Evolutionary conservation across 805 yeast species (phyloP), one percentile per base, ranked within the genome.

Genomic region (Pichia thaimueangensis): DNA sequence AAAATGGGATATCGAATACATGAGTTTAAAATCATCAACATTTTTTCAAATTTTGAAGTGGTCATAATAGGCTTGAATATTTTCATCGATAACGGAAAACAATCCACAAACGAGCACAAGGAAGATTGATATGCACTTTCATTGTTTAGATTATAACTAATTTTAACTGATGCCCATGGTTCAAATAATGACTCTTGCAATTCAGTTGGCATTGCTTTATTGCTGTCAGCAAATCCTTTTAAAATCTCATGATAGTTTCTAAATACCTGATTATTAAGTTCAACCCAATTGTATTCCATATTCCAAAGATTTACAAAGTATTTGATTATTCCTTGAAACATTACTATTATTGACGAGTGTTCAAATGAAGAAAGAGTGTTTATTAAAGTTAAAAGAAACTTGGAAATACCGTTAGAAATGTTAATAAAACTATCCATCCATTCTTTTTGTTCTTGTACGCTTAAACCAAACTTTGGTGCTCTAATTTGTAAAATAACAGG

Each of bases 1-100:
- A 86, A 65, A 11, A 83, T 70, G 1, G 94, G 95, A 58, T 83
- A 87, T 31, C 85, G 65, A 1, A 84, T 76, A 44, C 87, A 77
- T 13, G 78, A 68, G 52, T 76, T 76, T 54, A 91, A 70, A 5
- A 80, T 62, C n/a, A 64, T 64, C 29, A 86, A 59, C n/a, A 83
- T 66, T 19, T 59, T 64, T 33, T 68, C 73, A n/a, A 78, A 65
- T 60, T 57, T 69, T 19, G 43, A 61, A 22, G 49, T 53, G 17
- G 64, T 63, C 33, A 61, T 56, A 22, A 52, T 59, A 2, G 59
- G 62, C 34, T 49, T 48, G 21, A 50, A 65, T 20, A 78, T 55
- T 1, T 47, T 43, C 49, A 71, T 70, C 7, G 85, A 60, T 5
- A 67, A 58, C 2, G 73, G 70, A 56, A 82, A 81, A 17, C 79